Percentiles rank a stretch among this genome's conserved stretches.
Evolutionary conservation across 2,329 filamentous ascomycete species (phyloP).

Genomic region (Ampelomyces quisqualis): DNA sequence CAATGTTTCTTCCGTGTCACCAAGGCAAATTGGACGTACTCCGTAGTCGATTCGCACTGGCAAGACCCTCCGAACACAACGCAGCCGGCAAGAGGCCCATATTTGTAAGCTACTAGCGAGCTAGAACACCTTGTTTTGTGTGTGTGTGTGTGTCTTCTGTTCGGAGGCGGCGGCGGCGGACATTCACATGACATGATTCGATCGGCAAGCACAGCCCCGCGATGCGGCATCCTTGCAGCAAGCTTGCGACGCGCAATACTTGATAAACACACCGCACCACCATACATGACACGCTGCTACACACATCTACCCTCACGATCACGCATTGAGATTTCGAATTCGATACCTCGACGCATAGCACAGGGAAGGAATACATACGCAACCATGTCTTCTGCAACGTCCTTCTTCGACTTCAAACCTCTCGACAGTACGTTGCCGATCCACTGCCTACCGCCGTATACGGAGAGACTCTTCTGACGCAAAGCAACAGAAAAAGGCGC

Average conservation of each 20-base stretch:
- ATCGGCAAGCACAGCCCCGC: constrained; percentile 14
- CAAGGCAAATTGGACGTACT: neutral
- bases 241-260: neutral
- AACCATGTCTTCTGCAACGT: constrained; percentile 67
- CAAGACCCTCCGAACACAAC: too few relatives aligned
- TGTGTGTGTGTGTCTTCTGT: too few relatives aligned
- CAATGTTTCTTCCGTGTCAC: neutral
- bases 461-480: too few relatives aligned
- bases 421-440: constrained; percentile 69
- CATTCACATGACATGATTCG: constrained; percentile 17
- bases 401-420: constrained; percentile 82
- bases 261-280: neutral
- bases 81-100: too few relatives aligned
- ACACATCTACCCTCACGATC: neutral
- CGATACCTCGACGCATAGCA: neutral
- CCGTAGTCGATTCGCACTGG: neutral
- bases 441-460: too few relatives aligned
- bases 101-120: constrained; percentile 1
- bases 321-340: neutral
- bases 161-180: too few relatives aligned
- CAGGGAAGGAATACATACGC: constrained; percentile 10
- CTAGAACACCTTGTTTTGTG: neutral
- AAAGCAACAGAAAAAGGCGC: constrained; percentile 70
- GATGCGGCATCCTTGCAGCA: constrained; percentile 3
- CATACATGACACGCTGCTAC: neutral